Conservation (phyloP, 2,329 filamentous ascomycete species). For the Sporothrix protearum region DNA sequence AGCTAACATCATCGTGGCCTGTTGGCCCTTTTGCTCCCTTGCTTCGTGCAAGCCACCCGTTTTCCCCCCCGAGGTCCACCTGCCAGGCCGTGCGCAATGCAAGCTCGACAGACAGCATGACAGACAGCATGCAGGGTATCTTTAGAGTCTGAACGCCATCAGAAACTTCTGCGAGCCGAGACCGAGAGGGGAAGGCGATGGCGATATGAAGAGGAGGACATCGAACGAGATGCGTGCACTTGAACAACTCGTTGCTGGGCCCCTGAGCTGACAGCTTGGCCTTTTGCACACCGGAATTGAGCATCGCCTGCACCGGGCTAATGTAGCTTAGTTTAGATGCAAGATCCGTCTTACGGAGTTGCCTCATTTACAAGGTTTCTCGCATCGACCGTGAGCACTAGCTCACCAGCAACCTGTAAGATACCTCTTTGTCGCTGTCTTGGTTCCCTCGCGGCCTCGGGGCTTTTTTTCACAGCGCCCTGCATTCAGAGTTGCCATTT, state of each 20-base stretch:
- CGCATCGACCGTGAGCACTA: background rate
- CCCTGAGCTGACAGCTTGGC: background rate
- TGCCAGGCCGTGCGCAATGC: background rate
- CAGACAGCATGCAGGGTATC: background rate
- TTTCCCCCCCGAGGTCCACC: background rate
- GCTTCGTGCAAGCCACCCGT: background rate
- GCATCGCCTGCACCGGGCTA: background rate
- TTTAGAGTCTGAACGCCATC: background rate
- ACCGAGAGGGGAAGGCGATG: background rate
- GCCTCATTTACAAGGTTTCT: background rate
- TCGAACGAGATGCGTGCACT: background rate
- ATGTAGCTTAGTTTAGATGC: background rate
- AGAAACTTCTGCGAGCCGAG: background rate
- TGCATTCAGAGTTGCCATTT: background rate
- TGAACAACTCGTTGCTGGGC: background rate
- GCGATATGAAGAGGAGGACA: background rate
- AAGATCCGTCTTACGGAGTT: background rate
- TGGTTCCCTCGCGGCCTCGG: background rate
- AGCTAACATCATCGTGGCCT: background rate
- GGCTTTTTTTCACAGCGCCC: background rate
- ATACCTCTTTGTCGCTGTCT: background rate
- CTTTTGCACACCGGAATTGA: constrained; percentile 1
- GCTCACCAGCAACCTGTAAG: background rate
- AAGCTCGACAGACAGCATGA: background rate
- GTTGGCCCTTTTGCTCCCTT: background rate